Evolutionary conservation across 208 protist species (phyloP).

Genomic region (Acanthamoeba rhysodes): DNA sequence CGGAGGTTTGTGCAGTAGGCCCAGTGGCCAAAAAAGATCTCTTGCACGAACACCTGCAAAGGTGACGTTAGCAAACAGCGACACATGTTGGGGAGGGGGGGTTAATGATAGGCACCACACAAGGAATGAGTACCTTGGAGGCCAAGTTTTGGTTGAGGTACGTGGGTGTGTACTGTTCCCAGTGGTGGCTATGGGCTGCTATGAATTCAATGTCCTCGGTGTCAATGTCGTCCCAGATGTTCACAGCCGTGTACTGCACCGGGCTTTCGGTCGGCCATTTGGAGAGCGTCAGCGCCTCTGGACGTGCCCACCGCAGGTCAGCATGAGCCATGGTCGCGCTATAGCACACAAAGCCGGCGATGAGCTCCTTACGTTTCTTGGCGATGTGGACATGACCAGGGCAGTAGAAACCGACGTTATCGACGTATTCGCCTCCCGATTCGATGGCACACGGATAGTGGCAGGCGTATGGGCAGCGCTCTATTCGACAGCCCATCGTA

Average conservation of each 20-base stretch:
- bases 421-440: slow-evolving; percentile 42
- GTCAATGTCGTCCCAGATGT: slow-evolving; percentile 48
- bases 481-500: slow-evolving; percentile 19
- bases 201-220: not conserved
- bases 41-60: slow-evolving; percentile 19
- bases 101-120: not conserved
- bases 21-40: slow-evolving; percentile 43
- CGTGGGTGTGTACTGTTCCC: slow-evolving; percentile 7
- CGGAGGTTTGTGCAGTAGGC: slow-evolving; percentile 34
- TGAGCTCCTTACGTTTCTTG: not conserved
- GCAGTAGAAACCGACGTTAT: slow-evolving; percentile 62
- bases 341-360: not conserved
- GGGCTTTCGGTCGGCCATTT: not conserved
- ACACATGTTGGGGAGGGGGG: not conserved
- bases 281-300: not conserved
- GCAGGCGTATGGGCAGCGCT: slow-evolving; percentile 13
- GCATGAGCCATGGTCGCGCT: not conserved
- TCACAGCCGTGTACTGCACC: not conserved
- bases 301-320: not conserved
- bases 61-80: not conserved
- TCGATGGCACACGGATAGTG: slow-evolving; percentile 57
- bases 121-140: not conserved
- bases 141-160: not conserved
- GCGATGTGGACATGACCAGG: not conserved
- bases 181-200: not conserved